Conservation (phyloP, 2,329 filamentous ascomycete genomes). For the Fusarium multiceps region DNA sequence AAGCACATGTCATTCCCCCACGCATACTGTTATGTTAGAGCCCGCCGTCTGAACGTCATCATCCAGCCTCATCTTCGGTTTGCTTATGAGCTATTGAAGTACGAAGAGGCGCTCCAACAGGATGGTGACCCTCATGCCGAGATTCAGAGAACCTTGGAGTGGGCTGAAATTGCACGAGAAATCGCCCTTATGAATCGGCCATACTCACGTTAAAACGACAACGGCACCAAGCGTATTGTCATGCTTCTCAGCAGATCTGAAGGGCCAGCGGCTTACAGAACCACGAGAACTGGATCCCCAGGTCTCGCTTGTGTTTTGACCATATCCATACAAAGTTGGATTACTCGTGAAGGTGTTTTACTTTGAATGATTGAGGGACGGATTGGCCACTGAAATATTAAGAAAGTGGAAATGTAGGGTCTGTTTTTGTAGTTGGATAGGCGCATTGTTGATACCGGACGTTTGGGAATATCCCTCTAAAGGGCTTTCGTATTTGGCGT, state of each 20-base stretch:
- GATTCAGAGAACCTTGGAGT: slow-evolving; percentile 85
- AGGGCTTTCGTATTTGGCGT: slow-evolving; percentile 27
- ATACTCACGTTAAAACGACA: slow-evolving; percentile 73
- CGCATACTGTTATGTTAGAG: slow-evolving; percentile 96
- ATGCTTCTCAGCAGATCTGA: not conserved
- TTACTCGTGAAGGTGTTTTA: not conserved
- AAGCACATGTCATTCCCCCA: slow-evolving; percentile 84
- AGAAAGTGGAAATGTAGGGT: not conserved
- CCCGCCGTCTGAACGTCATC: slow-evolving; percentile 93
- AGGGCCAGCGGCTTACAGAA: not conserved
- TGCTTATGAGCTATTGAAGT: slow-evolving; percentile 93
- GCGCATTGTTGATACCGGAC: slow-evolving; percentile 20
- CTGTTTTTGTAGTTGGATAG: slow-evolving; percentile 9
- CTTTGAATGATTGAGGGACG: not conserved
- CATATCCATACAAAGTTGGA: not conserved
- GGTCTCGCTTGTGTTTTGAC: not conserved
- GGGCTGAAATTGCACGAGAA: slow-evolving; percentile 87
- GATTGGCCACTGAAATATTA: not conserved
- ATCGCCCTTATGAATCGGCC: slow-evolving; percentile 97
- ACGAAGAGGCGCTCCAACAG: slow-evolving; percentile 82
- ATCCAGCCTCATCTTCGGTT: slow-evolving; percentile 97
- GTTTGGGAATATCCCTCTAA: not conserved
- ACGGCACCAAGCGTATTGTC: not conserved
- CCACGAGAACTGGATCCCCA: not conserved
- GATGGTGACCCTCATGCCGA: slow-evolving; percentile 58